phyloP scores from a whole-genome alignment of 257 asterid species.

The Mentha longifolia region DNA sequence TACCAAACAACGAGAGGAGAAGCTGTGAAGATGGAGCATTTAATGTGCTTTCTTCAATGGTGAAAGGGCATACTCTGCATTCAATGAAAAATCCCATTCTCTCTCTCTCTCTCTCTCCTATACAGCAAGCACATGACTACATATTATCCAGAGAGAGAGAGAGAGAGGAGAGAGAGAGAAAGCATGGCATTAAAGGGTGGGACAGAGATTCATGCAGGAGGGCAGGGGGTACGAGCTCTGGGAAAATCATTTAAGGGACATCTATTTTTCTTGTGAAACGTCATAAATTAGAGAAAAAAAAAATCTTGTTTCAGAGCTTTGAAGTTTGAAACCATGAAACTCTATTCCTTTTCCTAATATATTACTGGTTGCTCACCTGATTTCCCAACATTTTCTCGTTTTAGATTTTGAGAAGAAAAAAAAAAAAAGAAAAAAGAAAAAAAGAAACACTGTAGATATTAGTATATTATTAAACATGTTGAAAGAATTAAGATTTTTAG shows the following conservation, averaged over 20 bases:
- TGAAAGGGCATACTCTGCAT: slow-evolving; percentile 53
- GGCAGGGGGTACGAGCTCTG: slow-evolving; percentile 42
- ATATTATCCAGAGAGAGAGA: slow-evolving; percentile 27
- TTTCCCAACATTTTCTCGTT: slow-evolving; percentile 21
- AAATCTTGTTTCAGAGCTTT: slow-evolving; percentile 9
- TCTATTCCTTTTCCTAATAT: slow-evolving; percentile 10
- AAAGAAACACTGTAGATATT: no score
- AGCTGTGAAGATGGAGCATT: slow-evolving; percentile 44
- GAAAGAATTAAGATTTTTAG: no score
- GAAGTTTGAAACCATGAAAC: slow-evolving; percentile 41
- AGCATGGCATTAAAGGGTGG: slow-evolving; percentile 40
- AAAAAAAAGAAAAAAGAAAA: no score
- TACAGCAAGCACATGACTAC: slow-evolving; percentile 19
- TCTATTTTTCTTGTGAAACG: slow-evolving; percentile 38
- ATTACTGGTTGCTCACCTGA: slow-evolving; percentile 21
- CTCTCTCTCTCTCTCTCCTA: not conserved
- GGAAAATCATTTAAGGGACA: slow-evolving; percentile 40
- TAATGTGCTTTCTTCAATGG: slow-evolving; percentile 47
- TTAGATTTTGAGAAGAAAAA: not conserved
- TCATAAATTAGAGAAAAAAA: slow-evolving; percentile 26
- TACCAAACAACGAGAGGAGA: no score
- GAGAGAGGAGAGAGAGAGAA: not conserved
- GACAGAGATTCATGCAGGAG: slow-evolving; percentile 42
- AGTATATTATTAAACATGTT: no score
- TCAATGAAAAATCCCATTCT: slow-evolving; percentile 23